Base-by-base conservation (phyloP, 306 rosid genomes). In the Citrullus amarus region DNA sequence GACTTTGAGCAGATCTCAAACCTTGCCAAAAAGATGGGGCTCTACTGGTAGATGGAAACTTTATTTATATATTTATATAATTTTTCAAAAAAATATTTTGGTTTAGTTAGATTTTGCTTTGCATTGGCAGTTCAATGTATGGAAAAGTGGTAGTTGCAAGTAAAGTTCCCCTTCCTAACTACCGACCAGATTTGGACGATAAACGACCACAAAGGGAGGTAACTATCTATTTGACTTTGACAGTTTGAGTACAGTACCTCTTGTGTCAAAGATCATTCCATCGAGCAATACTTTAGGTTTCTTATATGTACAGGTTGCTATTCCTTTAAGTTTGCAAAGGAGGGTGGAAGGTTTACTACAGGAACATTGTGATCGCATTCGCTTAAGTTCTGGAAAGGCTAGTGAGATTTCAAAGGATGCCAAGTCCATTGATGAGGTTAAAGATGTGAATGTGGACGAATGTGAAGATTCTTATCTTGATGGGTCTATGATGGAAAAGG, bases 131-230 rank as follows among this genome's bases (percentile, higher is more conserved):
- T 87, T 93, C 89, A 83, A 8, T 90, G 67, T 93, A 92, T 80
- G 98, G 98, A 74, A 93, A 92, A 90, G 98, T 89, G 76, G 84
- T 93, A 70, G 98, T 93, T 80, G 97, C 98, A 72, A 93, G 98
- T 86, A 93, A 89, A 85, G 93, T 88, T 82, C 98, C 98, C 68
- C 98, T 93, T 86, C 97, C 98, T 60, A 90, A 93, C 90, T 93
- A 93, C 85, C 87, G 98, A 75, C 98, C 98, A 9, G 97, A 93
- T 86, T 90, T 93, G 96, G 98, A 93, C 84, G 98, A 93, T 85
- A 93, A 92, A 84, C 92, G 98, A 68, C 98, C 98, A 63, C 98
- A 93, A 63, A 90, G 98, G 81, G 98, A 93, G 97, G 98, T 93
- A 85, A 81, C 81, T 56, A 68, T 76, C 75, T 86, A 39, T 16